A percentile compares a stretch with the other conserved stretches of the same genome.
phyloP scores from a whole-genome alignment of 2,329 filamentous ascomycete species.

The Arthrinium phaeospermum region DNA sequence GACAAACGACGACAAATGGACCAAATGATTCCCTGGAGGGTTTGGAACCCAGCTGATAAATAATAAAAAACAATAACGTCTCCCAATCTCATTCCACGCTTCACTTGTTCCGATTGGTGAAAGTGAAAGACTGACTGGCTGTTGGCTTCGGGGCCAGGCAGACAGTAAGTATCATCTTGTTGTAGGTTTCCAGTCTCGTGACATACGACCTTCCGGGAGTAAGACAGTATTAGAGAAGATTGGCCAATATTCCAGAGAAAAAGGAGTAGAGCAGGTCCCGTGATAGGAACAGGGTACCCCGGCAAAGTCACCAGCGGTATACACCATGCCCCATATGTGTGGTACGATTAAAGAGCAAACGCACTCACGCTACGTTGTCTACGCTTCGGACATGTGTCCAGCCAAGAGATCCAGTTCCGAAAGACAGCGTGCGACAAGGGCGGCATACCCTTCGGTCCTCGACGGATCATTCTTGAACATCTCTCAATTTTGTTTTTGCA shows the following conservation, averaged over 20 bases:
- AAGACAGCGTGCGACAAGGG: neutral
- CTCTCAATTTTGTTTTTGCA: neutral
- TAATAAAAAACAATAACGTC: neutral
- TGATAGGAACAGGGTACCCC: no score
- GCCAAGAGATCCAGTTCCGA: neutral
- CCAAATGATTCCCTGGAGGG: slow-evolving; percentile 16
- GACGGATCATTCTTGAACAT: neutral
- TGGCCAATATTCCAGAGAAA: no score
- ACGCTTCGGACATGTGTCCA: neutral
- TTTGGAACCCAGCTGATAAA: slow-evolving; percentile 1
- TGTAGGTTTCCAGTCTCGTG: no score
- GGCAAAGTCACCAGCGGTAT: no score
- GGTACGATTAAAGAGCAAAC: neutral
- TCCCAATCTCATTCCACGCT: neutral
- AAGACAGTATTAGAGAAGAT: no score
- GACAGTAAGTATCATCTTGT: no score
- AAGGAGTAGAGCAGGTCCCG: no score
- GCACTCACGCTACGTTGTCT: neutral
- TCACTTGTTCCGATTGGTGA: no score
- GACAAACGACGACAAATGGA: slow-evolving; percentile 9
- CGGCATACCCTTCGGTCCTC: neutral
- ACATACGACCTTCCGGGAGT: no score
- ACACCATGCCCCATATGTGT: no score
- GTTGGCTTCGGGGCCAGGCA: no score
- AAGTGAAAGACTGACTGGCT: neutral